Percentiles rank a stretch among this genome's conserved stretches.
Evolutionary conservation across 208 protist species (phyloP).

Genomic region (Crithidia sp.): DNA sequence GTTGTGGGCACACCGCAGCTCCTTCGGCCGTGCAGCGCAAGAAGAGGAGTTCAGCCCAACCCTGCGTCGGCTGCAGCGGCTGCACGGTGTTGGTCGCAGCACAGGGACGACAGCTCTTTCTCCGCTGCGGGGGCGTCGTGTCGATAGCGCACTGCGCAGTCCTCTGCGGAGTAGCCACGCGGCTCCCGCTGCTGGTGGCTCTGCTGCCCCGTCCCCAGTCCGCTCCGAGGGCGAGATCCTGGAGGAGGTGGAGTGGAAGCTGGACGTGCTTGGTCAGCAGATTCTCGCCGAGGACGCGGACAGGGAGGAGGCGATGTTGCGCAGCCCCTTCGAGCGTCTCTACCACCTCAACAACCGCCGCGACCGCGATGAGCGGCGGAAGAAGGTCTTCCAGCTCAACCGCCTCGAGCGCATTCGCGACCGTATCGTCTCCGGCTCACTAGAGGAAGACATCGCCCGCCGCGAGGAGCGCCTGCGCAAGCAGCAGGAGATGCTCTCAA

Average conservation of each 20-base stretch:
- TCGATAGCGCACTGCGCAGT: background rate
- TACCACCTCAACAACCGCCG: constrained; percentile 88
- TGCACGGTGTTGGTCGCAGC: background rate
- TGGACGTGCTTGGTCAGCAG: constrained; percentile 43
- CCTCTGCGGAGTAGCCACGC: background rate
- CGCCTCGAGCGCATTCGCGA: constrained; percentile 57
- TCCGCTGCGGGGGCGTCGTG: constrained; percentile 1
- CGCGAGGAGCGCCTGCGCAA: constrained; percentile 38
- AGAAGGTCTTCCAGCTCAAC: constrained; percentile 53
- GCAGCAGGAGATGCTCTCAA: constrained; percentile 44
- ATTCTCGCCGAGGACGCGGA: constrained; percentile 39
- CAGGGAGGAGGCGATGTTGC: constrained; percentile 47
- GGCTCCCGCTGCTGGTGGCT: no score
- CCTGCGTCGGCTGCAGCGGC: background rate
- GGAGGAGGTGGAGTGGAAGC: constrained; percentile 52
- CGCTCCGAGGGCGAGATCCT: constrained; percentile 45
- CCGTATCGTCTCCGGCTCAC: constrained; percentile 49
- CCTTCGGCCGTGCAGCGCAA: constrained; percentile 1
- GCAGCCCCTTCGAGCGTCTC: constrained; percentile 66
- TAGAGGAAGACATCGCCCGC: constrained; percentile 45
- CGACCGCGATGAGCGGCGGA: constrained; percentile 66
- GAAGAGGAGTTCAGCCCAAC: background rate
- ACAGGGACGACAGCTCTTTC: background rate
- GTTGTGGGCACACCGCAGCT: constrained; percentile 18
- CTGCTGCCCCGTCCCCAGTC: constrained; percentile 5